Base-by-base conservation (phyloP, 306 rosid species). In the Castanopsis chinensis region DNA sequence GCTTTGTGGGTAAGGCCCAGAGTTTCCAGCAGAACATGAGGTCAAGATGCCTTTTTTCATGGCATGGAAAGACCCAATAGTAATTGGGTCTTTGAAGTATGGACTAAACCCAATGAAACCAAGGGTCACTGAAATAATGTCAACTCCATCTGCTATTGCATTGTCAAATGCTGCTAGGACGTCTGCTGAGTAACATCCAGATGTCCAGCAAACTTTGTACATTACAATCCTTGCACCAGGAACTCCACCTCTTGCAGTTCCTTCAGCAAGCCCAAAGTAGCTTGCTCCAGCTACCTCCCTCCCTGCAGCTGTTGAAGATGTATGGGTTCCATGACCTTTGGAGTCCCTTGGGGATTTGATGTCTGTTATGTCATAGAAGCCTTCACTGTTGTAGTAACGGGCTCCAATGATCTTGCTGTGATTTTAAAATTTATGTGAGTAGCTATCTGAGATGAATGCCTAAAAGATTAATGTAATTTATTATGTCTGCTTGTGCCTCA, bases 321-420 rank as follows among this genome's bases (percentile, higher is more conserved):
- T 78, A 58, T 81, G 85, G 53, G 57, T 77, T 73, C 85, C 85
- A 74, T 85, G 83, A 14, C 88, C 88, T 4, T 25, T 1, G 52
- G 80, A 57, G 78, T 85, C 88, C 65, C 85, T 69, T 41, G 88
- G 83, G 52, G 80, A 85, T 65, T 78, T 37, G 79, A 85, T 13
- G 73, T 85, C 86, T 9, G 27, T 77, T 23, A 28, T 17, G 32
- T 37, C 80, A 11, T 71, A 51, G 65, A 0, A 0, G 23, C 28
- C 75, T 0, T 71, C 68, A 0, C 77, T 33, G 15, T 67, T 58
- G 82, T 82, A 85, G 73, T 14, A 79, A 23, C 86, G 72, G 12
- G 86, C 86, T 57, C 89, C 78, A 11, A 86, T 86, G 30, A 86
- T 30, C 76, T 82, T 82, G 55, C 86, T 85, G 82, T 20, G 13